Conservation (phyloP, 495 filamentous ascomycete genomes). For the Delitschia confertaspora region DNA sequence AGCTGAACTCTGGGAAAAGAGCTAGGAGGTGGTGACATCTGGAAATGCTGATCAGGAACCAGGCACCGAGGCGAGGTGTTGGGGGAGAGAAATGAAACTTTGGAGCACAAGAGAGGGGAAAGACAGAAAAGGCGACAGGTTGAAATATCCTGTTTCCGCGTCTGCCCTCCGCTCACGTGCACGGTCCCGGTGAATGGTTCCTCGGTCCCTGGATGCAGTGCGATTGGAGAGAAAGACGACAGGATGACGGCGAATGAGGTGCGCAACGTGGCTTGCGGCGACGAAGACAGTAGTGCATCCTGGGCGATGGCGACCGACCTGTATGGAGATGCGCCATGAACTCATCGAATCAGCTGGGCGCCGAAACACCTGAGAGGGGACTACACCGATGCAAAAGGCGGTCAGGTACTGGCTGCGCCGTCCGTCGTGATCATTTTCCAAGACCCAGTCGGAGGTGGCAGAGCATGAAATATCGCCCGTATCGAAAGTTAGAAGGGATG, state of each 20-base stretch:
- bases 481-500: background rate
- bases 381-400: background rate
- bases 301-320: no score
- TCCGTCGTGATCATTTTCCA: constrained; percentile 1
- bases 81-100: no score
- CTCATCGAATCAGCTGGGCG: constrained; percentile 15
- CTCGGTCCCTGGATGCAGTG: constrained; percentile 3
- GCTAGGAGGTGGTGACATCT: no score
- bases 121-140: no score
- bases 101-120: no score
- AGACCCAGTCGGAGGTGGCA: background rate
- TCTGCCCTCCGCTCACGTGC: constrained; percentile 12
- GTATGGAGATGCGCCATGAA: no score
- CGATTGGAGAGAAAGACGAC: constrained; percentile 3
- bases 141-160: no score
- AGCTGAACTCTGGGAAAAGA: no score
- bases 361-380: background rate
- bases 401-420: constrained; percentile 9
- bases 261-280: no score
- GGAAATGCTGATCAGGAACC: no score
- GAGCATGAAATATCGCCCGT: background rate
- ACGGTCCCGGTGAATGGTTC: constrained; percentile 6
- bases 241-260: background rate
- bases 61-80: no score
- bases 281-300: no score